Base-by-base conservation (phyloP, 805 yeast species). In the Dipodascus geniculatus region DNA sequence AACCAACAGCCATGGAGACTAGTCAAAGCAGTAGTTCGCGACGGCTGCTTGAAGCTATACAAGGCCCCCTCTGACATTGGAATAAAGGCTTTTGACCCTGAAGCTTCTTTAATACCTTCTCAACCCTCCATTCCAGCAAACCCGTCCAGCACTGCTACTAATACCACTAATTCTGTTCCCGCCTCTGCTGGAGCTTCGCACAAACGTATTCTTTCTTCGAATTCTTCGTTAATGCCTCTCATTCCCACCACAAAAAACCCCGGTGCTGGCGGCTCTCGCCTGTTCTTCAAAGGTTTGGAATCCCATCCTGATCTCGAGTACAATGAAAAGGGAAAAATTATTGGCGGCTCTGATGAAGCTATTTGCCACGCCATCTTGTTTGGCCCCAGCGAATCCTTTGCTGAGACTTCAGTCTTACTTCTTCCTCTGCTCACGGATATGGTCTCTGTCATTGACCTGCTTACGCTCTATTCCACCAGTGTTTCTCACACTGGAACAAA, bases 301-400 rank as follows among this genome's bases (percentile, higher is more conserved):
- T 85, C 86, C 8, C 90, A 83, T 61, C 88, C 88, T 3, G 80
- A 77, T 49, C 63, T 83, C 24, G 71, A 68, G 33, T 56, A 79
- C 54, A 87, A 83, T 61, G 64, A 66, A 17, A 64, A 69, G 2
- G 74, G 77, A 20, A 75, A 76, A 19, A 69, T 76, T 20, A 58
- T 74, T 4, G 73, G 77, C 22, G 87, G 87, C 19, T 65, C 87
- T 0, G 62, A 79, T 9, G 96, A 89, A 65, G 78, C 89, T 49
- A 73, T 89, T 38, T 79, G 90, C 54, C 97, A 90, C 68, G 77
- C 85, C 2, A 71, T 87, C 23, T 65, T 88, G 16, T 82, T 82
- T 65, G 75, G 75, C 55, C 74, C 78, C 2, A 62, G 71, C 19
- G 70, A 65, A 20, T 71, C 68, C 54, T 67, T 72, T 20, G 69